Base-by-base conservation (phyloP, 352 stramenopile species). In the Peronosclerospora sorghi region DNA sequence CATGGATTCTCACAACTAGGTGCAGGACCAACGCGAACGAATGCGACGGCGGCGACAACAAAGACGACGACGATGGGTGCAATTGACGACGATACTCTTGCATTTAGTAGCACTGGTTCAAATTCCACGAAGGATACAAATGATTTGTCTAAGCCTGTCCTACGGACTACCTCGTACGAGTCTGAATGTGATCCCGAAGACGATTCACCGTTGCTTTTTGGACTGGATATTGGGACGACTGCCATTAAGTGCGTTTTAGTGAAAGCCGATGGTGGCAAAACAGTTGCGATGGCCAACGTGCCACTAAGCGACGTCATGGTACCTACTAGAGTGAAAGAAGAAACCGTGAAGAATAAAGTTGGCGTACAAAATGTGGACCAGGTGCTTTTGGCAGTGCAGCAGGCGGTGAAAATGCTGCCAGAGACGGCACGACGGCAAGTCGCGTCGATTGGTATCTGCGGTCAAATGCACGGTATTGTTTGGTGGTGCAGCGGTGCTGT, bases 381-480 rank as follows among this genome's bases (percentile, higher is more conserved):
- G 8, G 41, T 85, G 19, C 38, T 86, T 13, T 20, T 48, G n/a
- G 64, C 71, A 32, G 66, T 79, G 8, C 51, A 59, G n/a, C 37
- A 21, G 4, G 67, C 57, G 2, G 42, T 84, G 15, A 35, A 27
- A 4, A 32, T 50, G 51, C 43, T 86, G 9, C 65, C 69, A 1
- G 42, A 29, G 17, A 35, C 48, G 17, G 23, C 45, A 23, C 41
- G 66, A 19, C 28, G 34, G 18, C 48, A 54, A 14, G 30, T 82
- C 15, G 40, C 41, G 17, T 73, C 63, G 0, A 46, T 91, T 24
- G 73, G 72, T 4, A 74, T 91, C 45, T 91, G 79, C 26, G 78
- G 78, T 29, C 78, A 91, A 76, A 91, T 91, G 79, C 79, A 91
- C 36, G 79, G 79, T 5, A 88, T 91, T 35, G 54, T 88, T 32